Base-by-base conservation (phyloP, 495 filamentous ascomycete species). In the Podospora sp. region DNA sequence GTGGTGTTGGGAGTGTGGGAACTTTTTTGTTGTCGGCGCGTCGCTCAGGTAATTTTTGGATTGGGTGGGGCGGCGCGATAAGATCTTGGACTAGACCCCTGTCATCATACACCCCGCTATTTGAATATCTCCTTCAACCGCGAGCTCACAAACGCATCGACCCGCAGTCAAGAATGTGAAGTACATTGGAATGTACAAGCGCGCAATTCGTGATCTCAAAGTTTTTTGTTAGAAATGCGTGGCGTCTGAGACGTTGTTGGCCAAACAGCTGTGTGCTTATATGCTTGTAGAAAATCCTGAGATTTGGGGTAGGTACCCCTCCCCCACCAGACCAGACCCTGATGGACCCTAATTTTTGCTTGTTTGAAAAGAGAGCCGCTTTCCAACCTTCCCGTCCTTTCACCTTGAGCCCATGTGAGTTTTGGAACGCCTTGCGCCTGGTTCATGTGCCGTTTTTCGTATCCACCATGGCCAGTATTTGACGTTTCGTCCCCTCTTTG, bases 11-110 rank as follows among this genome's bases (percentile, higher is more conserved):
- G 66, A 63, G 71, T 66, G 67, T 61, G 63, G 62, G 59, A 53
- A 60, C 67, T 69, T 73, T 72, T 73, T 71, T 73, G 24, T 64
- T 61, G 64, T 60, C 16, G 33, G 29, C 58, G 40, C 20, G 65
- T 25, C 49, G 33, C 66, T 67, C 65, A 61, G 49, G 63, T 46
- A 26, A 56, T 62, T 57, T 62, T 66, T 35, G 63, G 33, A 29
- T 20, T 14, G 33, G 27, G 53, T 67, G 61, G 63, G 65, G 66
- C 24, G 25, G 18, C 21, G 55, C 58, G 71, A 73, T 73, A 73
- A 53, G 71, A 60, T 59, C 55, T 60, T 21, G 20, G 21, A 4
- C 56, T 26, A 33, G 29, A 33, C 8, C 29, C 29, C 8, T 33
- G 29, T 33, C 29, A 33, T 8, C 29, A 33, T 8, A 33, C 8